Conservation (phyloP, 371 early-diverging fungal genomes). For the Mucor saturninus region DNA sequence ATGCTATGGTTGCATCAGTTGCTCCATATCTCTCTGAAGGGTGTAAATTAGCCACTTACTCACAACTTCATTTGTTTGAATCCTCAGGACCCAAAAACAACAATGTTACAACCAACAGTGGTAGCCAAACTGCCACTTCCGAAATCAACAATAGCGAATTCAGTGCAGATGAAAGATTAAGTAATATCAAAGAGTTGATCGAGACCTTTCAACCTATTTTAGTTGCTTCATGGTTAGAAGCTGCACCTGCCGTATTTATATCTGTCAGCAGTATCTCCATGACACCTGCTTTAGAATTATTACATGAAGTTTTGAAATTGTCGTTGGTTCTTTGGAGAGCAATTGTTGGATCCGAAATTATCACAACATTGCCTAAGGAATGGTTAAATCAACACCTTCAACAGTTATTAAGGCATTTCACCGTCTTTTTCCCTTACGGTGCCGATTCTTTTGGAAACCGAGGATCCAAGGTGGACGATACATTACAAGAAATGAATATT, state of each 20-base stretch:
- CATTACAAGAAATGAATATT: slow-evolving; percentile 73
- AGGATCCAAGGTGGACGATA: slow-evolving; percentile 59
- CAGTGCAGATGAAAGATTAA: slow-evolving; percentile 30
- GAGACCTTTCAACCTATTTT: slow-evolving; percentile 67
- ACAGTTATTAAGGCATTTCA: slow-evolving; percentile 65
- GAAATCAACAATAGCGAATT: slow-evolving; percentile 24
- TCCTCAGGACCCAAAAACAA: slow-evolving; percentile 33
- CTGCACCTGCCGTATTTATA: slow-evolving; percentile 69
- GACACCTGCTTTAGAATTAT: slow-evolving; percentile 54
- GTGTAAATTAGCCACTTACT: slow-evolving; percentile 25
- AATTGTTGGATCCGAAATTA: slow-evolving; percentile 40
- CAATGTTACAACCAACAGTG: slow-evolving; percentile 3
- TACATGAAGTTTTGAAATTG: slow-evolving; percentile 58
- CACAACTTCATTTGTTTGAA: slow-evolving; percentile 46
- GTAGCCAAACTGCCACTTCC: slow-evolving; percentile 11
- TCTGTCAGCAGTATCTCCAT: slow-evolving; percentile 37
- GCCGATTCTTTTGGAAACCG: slow-evolving; percentile 51
- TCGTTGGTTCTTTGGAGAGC: slow-evolving; percentile 73
- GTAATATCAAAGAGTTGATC: slow-evolving; percentile 41
- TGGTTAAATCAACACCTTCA: slow-evolving; percentile 58
- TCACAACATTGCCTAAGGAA: slow-evolving; percentile 20
- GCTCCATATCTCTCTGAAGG: slow-evolving; percentile 30
- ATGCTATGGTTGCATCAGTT: slow-evolving; percentile 20
- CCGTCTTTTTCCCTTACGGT: slow-evolving; percentile 79
- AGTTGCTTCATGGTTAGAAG: slow-evolving; percentile 75